Conservation (phyloP, 2,329 filamentous ascomycete species). For the Colletotrichum sp. region DNA sequence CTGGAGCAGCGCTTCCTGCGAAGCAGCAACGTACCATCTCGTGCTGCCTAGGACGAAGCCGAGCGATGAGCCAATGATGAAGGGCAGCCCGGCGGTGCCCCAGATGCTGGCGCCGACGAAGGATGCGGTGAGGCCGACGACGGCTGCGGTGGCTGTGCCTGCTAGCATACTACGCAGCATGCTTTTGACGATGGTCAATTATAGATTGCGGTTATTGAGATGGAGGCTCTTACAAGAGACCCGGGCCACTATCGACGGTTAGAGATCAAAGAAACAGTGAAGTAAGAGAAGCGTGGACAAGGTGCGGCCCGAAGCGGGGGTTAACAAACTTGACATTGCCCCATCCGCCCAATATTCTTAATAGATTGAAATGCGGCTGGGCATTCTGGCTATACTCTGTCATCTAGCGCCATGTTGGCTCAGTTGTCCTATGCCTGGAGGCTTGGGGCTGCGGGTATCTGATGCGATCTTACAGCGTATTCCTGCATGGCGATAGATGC, state of each 20-base stretch:
- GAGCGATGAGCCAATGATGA: conserved; percentile 24
- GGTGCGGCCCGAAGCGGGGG: not conserved
- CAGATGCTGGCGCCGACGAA: conserved; percentile 24
- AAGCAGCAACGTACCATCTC: conserved; percentile 22
- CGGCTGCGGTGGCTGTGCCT: conserved; percentile 23
- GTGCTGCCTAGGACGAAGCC: conserved; percentile 26
- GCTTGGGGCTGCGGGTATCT: not conserved
- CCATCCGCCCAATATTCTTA: conserved; percentile 24
- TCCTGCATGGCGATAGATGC: not conserved
- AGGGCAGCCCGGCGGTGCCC: conserved; percentile 26
- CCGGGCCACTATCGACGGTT: not conserved
- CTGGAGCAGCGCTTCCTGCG: conserved; percentile 23
- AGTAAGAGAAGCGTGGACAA: not conserved
- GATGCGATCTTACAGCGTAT: not conserved
- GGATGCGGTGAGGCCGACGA: conserved; percentile 18
- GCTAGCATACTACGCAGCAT: conserved; percentile 29
- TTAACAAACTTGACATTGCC: conserved; percentile 21
- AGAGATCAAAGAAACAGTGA: not conserved
- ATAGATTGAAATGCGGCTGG: conserved; percentile 2
- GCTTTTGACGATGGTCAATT: not conserved
- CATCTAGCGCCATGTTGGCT: not conserved
- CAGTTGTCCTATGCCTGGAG: not conserved
- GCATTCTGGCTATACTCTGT: not conserved
- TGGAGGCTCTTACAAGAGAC: not conserved
- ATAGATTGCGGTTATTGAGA: accelerated